These are phyloP conservation scores for Allium cepa DNA, from an alignment of 106 monocot genomes.

Conservation along the genomic window DNA sequence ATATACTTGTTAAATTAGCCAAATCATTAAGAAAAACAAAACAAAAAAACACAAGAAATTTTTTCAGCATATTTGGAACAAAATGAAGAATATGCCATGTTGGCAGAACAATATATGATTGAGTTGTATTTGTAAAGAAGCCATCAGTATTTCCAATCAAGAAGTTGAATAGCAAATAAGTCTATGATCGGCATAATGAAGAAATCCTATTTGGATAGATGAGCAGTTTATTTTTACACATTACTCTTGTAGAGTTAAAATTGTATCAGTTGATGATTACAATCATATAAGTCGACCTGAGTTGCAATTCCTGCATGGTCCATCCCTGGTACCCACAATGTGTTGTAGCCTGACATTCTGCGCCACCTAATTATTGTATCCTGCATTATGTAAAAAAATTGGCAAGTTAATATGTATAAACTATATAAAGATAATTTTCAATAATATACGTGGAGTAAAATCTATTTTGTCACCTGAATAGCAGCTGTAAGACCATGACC, in stretches of 20 bases:
- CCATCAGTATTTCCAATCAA: background rate
- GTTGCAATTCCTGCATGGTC: constrained; percentile 99
- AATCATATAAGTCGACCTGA: constrained; percentile 38
- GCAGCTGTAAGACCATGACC: constrained; percentile 89
- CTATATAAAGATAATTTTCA: background rate
- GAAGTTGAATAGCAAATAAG: too few species aligned
- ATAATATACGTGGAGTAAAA: too few species aligned
- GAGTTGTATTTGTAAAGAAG: background rate
- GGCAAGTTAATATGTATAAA: background rate
- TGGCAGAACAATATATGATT: too few species aligned
- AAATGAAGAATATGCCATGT: too few species aligned
- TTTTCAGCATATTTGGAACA: too few species aligned
- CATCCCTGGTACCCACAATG: constrained; percentile 99
- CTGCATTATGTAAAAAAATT: constrained; percentile 27
- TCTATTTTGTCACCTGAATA: constrained; percentile 50
- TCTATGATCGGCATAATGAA: too few species aligned
- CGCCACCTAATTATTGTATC: constrained; percentile 78
- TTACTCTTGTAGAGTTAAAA: background rate
- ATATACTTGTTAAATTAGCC: too few species aligned
- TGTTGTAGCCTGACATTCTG: constrained; percentile 93
- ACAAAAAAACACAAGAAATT: too few species aligned
- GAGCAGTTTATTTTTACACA: too few species aligned
- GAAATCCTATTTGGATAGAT: too few species aligned
- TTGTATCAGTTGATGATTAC: background rate
- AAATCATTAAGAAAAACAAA: too few species aligned